Base-by-base conservation (phyloP, 2,329 filamentous ascomycete species). In the Trichoderma arundinaceum region DNA sequence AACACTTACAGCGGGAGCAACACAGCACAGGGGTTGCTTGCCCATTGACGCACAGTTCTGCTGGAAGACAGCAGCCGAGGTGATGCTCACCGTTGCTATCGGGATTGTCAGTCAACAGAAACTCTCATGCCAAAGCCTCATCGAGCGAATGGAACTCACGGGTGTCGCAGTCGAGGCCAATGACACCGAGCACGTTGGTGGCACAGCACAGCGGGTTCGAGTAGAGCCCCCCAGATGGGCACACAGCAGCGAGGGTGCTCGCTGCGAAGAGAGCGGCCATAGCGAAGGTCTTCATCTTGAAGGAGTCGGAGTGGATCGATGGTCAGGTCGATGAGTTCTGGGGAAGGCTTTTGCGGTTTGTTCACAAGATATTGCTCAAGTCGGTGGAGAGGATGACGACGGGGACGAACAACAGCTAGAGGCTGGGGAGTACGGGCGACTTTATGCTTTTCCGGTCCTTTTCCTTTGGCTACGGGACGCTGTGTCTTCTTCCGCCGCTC, bases 261-360 rank as follows among this genome's bases (percentile, higher is more conserved):
- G 58, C 4, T 1, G n/a, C 58, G 46, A 61, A 52, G 44, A 61
- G 35, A 10, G 59, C 48, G 12, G 22, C 22, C 22, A 12, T 6
- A 12, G 35, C 48, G 22, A 32, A 62, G 35, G 52, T 43, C 59
- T 62, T 8, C 59, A 62, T 62, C 22, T 62, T 62, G 59, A 62
- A 51, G 1, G 10, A 12, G 9, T 28, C 22, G 2, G 4, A 39
- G 52, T 56, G 39, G 52, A 10, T 15, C 17, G 33, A 4, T 4
- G 22, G 22, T 28, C 22, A 28, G n/a, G n/a, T n/a, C 22, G 22
- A 28, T 28, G 22, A 28, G 2, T 28, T 28, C 2, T 2, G 22
- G 22, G 22, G 22, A 28, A 28, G 4, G 22, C 22, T 28, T 28
- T 28, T 2, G 22, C 22, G 22, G 4, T 28, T 28, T 28, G 22